Evolutionary conservation across 345 rosid genomes (phyloP).

Genomic region (Crucihimalaya himalaica): DNA sequence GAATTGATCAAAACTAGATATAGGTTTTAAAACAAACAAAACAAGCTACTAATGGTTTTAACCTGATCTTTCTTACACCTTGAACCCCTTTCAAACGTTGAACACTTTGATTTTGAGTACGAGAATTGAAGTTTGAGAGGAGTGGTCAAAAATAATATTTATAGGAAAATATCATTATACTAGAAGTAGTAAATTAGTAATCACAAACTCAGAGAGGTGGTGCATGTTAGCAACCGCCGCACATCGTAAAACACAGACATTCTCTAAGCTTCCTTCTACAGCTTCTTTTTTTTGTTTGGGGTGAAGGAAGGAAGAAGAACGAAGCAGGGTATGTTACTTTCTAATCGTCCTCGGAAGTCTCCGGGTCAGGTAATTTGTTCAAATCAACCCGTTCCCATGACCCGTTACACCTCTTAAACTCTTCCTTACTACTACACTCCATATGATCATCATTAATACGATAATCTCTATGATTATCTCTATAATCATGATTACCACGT

Average conservation of each 20-base stretch:
- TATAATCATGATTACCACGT: slow-evolving; percentile 31
- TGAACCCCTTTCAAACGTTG: not conserved
- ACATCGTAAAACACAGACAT: slow-evolving; percentile 25
- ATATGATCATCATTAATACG: slow-evolving; percentile 22
- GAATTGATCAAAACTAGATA: not conserved
- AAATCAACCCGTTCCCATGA: slow-evolving; percentile 72
- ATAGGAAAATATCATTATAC: slow-evolving; percentile 17
- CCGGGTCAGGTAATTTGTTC: slow-evolving; percentile 93
- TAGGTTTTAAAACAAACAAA: not conserved
- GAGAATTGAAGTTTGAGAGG: not conserved
- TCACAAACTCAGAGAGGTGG: slow-evolving; percentile 36
- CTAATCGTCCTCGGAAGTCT: slow-evolving; percentile 64
- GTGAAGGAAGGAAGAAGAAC: not conserved
- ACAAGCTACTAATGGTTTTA: not conserved
- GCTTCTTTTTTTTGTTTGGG: not conserved
- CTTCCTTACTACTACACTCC: slow-evolving; percentile 28
- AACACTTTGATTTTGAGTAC: slow-evolving; percentile 4
- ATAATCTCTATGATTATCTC: slow-evolving; percentile 24
- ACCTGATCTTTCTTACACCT: not conserved
- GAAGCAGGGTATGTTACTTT: slow-evolving; percentile 25
- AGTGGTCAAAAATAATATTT: not conserved
- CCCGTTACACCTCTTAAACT: slow-evolving; percentile 51
- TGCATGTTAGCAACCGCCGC: slow-evolving; percentile 43
- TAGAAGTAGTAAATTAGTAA: slow-evolving; percentile 25
- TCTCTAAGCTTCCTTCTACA: slow-evolving; percentile 4